These are phyloP conservation scores for Plasmodium vinckei DNA, from an alignment of 169 alveolate species.

Conservation along the genomic window DNA sequence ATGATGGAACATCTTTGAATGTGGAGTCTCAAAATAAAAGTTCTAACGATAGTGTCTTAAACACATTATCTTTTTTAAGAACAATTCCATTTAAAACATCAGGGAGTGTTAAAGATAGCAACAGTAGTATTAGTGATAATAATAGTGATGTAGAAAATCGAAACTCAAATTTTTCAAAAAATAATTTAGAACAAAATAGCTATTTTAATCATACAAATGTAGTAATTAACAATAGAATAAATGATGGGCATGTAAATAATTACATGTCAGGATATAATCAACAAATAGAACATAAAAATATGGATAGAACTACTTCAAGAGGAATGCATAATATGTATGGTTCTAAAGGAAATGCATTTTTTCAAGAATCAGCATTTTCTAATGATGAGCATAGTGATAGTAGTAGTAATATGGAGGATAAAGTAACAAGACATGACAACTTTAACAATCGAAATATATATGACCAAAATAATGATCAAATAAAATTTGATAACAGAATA, in stretches of 20 bases:
- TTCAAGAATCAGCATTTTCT: no score
- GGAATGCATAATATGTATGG: no score
- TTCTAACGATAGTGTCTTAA: slow-evolving; percentile 26
- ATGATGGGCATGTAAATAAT: no score
- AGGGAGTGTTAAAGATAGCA: not conserved
- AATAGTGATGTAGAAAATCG: not conserved
- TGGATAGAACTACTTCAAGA: no score
- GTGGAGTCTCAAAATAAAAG: not conserved
- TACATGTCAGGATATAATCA: not conserved
- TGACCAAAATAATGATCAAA: slow-evolving; percentile 11
- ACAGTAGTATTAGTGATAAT: not conserved
- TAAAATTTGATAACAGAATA: not conserved
- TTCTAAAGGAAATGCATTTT: no score
- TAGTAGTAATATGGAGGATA: no score
- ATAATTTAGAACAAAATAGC: not conserved
- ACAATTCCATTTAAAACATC: slow-evolving; percentile 50
- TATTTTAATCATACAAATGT: no score
- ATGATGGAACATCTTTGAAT: not conserved
- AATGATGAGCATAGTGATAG: no score
- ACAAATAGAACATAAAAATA: not conserved
- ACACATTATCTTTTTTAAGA: slow-evolving; percentile 16
- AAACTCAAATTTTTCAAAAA: not conserved
- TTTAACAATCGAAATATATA: not conserved
- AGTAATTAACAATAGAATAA: no score
- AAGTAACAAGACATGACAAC: not conserved